Evolutionary conservation across 2,329 filamentous ascomycete species (phyloP).

Genomic region (Dactylellina cionopaga): DNA sequence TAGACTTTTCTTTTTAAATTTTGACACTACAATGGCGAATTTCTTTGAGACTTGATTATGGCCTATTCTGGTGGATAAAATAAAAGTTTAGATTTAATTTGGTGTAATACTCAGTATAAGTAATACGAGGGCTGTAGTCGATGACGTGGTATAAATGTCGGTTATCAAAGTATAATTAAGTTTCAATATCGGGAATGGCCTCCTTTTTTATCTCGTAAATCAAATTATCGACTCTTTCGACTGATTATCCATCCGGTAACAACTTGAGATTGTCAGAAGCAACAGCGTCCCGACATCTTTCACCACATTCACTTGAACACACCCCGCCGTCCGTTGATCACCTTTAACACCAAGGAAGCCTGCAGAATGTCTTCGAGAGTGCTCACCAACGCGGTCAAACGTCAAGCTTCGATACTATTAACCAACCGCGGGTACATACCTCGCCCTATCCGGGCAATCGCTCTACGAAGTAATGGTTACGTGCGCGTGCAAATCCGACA

Average conservation of each 20-base stretch:
- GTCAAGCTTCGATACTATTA: not conserved
- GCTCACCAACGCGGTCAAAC: not conserved
- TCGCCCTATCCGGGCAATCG: not conserved
- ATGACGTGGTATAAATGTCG: no score
- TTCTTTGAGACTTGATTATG: no score
- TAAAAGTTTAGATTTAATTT: no score
- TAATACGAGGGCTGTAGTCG: no score
- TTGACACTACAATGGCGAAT: no score
- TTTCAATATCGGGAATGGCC: not conserved
- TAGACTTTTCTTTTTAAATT: no score
- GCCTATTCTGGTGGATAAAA: no score
- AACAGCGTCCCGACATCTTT: not conserved
- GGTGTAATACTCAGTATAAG: no score
- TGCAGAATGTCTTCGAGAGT: conserved; percentile 2
- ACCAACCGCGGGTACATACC: not conserved
- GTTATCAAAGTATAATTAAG: no score
- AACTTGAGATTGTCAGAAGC: not conserved
- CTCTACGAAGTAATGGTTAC: not conserved
- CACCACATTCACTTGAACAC: not conserved
- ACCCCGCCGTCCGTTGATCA: no score
- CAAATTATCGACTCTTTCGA: not conserved
- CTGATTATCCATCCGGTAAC: not conserved
- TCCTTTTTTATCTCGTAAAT: not conserved
- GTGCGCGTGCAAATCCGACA: not conserved
- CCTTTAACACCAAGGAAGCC: no score